Evolutionary conservation across 371 early-diverging fungal species (phyloP).

Genomic region (Phascolomyces articulosus): DNA sequence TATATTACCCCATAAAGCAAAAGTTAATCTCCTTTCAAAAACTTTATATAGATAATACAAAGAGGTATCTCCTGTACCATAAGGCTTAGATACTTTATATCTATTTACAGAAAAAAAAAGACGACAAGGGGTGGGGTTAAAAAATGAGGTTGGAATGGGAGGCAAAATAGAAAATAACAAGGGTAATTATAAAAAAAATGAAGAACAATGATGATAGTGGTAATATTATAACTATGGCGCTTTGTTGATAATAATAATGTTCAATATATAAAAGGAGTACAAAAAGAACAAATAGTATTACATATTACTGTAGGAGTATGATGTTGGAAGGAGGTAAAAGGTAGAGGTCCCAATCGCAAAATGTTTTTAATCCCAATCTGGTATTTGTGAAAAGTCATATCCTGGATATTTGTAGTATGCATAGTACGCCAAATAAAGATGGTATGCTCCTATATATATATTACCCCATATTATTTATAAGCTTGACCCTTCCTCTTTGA

Average conservation of each 20-base stretch:
- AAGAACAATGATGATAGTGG: too few species aligned
- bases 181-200: too few species aligned
- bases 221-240: too few species aligned
- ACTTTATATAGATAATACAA: too few species aligned
- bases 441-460: constrained; percentile 46
- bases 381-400: constrained; percentile 56
- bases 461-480: background rate
- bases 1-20: background rate
- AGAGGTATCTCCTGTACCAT: background rate
- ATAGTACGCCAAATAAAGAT: constrained; percentile 54
- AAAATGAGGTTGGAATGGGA: background rate
- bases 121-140: background rate
- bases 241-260: too few species aligned
- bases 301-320: too few species aligned
- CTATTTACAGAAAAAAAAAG: background rate
- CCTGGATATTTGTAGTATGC: constrained; percentile 57
- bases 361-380: constrained; percentile 29
- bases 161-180: background rate
- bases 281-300: too few species aligned
- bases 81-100: background rate
- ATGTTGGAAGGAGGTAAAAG: too few species aligned
- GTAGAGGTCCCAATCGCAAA: too few species aligned
- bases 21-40: background rate
- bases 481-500: background rate
- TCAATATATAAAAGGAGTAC: too few species aligned